Percentiles rank a stretch among this genome's conserved stretches.
Conservation (phyloP, 768 basidiomycete species). For the Tylopilus rubrobrunneus region DNA sequence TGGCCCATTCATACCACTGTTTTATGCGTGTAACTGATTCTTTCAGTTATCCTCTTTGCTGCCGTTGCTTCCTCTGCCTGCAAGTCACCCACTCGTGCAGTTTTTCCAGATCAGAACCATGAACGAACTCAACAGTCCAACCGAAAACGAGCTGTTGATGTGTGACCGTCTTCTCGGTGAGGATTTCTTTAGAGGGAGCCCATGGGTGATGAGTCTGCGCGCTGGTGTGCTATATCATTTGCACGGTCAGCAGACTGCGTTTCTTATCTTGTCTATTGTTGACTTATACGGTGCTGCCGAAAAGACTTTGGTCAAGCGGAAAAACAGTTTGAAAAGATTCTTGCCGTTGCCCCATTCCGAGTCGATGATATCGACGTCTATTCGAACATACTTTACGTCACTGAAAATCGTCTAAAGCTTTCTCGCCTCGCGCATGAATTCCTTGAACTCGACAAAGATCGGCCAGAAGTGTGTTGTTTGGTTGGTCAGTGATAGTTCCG, state of each 20-base stretch:
- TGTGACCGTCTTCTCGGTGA: constrained; percentile 73
- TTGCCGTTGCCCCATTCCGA: constrained; percentile 76
- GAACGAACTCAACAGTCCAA: constrained; percentile 85
- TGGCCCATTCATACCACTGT: constrained; percentile 2
- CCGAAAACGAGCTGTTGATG: constrained; percentile 77
- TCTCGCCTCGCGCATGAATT: constrained; percentile 92
- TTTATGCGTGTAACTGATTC: constrained; percentile 7
- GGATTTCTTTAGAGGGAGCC: constrained; percentile 74
- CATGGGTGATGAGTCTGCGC: constrained; percentile 82
- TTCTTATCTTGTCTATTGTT: background rate
- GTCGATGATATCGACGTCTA: constrained; percentile 95
- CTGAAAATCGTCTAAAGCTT: constrained; percentile 82
- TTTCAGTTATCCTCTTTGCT: constrained; percentile 42
- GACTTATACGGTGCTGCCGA: constrained; percentile 2
- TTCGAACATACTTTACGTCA: constrained; percentile 96
- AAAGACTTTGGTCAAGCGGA: constrained; percentile 88
- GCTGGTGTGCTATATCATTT: constrained; percentile 88
- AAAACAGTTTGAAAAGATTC: constrained; percentile 78
- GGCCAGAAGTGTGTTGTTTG: constrained; percentile 94
- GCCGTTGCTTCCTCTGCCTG: constrained; percentile 44
- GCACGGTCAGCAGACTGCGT: constrained; percentile 58
- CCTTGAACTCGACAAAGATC: constrained; percentile 81
- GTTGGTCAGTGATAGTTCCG: constrained; percentile 58
- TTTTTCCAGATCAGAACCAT: constrained; percentile 87
- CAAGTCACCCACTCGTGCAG: constrained; percentile 51